phyloP scores from a whole-genome alignment of 73 alveolate species.

The Paramecium sexaurelia region DNA sequence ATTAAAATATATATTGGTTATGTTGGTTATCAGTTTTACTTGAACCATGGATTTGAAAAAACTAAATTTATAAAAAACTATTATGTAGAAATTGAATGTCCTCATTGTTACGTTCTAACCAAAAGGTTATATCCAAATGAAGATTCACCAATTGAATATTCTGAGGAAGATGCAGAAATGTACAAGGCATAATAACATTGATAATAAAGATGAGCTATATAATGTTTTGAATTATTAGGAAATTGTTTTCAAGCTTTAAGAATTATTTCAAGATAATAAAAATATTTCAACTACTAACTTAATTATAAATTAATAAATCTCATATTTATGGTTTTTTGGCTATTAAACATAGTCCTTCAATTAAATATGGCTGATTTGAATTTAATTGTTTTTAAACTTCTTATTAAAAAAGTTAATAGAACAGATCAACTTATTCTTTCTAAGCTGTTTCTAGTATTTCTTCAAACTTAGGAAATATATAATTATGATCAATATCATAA shows the following conservation, averaged over 20 bases:
- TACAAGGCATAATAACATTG: too few species aligned
- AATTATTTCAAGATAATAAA: too few species aligned
- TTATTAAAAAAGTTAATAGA: background rate
- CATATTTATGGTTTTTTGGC: background rate
- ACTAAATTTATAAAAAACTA: slow-evolving; percentile 41
- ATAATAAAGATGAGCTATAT: too few species aligned
- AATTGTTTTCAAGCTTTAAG: too few species aligned
- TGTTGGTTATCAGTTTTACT: slow-evolving; percentile 54
- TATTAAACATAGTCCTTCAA: background rate
- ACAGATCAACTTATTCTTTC: background rate
- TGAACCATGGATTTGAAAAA: slow-evolving; percentile 54
- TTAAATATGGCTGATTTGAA: background rate
- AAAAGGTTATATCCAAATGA: slow-evolving; percentile 37
- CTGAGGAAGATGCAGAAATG: background rate
- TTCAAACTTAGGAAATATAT: background rate
- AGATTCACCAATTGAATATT: background rate
- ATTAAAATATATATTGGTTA: too few species aligned
- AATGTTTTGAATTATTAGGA: too few species aligned
- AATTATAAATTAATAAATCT: too few species aligned
- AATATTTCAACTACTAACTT: background rate
- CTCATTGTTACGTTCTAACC: slow-evolving; percentile 48
- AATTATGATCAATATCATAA: background rate
- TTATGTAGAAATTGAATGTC: slow-evolving; percentile 49
- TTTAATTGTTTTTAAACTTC: background rate
- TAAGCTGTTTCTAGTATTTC: background rate